Evolutionary conservation across 495 filamentous ascomycete species (phyloP), one percentile per base, ranked within the genome.

Genomic region (Delitschia confertaspora): DNA sequence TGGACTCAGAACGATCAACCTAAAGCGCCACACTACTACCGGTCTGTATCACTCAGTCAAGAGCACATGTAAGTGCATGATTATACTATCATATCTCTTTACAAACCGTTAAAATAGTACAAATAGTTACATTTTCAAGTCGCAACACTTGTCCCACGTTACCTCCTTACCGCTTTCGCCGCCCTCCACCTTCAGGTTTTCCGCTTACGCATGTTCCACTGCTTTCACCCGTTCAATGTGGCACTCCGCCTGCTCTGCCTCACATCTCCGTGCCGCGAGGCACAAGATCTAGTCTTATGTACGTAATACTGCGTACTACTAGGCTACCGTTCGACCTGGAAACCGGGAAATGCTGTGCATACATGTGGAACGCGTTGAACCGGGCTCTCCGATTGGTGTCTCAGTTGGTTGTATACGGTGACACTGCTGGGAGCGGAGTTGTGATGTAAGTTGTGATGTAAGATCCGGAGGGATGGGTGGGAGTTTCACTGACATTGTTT

Each of bases 331-430:
- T 25, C 2, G 23, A 18, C n/a, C 31, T 37, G 23, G 5, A 16
- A 27, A 20, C 27, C 6, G 20, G 20, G 39, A 19, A 32, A 26
- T 18, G 19, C 38, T 31, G 21, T 1, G 23, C 46, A 14, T 13
- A 17, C 20, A 9, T 20, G 38, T 49, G 46, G 10, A 23, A 49
- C 46, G 5, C 22, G 7, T 10, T 1, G 19, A 6, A 33, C 24
- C 39, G 33, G 33, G 25, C 30, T 33, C 40, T 50, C 47, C 47
- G 47, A 50, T 50, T 50, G 39, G 47, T 50, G 47, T 50, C 40
- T 44, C 47, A 43, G 39, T 25, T 26, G 33, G 9, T 19, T 24
- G 5, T 18, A 22, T 32, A 18, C 31, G n/a, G n/a, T n/a, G n/a
- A n/a, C n/a, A n/a, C n/a, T n/a, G n/a, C n/a, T n/a, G n/a, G n/a